These are phyloP conservation scores for Fallopia convolvulus DNA, from an alignment of 148 eudicot species.

Conservation along the genomic window DNA sequence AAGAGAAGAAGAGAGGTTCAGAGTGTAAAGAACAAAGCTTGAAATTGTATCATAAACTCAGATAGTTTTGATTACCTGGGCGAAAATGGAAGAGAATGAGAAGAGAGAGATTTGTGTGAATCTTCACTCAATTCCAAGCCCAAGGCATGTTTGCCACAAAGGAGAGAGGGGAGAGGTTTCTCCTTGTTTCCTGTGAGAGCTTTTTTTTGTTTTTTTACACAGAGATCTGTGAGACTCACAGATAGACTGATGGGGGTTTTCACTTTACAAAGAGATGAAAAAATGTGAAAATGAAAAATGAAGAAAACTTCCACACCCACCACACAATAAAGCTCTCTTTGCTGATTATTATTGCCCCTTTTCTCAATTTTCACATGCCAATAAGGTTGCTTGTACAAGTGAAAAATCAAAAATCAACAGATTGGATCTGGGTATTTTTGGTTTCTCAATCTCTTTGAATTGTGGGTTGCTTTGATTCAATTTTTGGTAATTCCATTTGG, in stretches of 20 bases:
- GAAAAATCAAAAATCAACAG: not conserved
- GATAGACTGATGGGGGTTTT: not conserved
- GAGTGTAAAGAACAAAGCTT: not conserved
- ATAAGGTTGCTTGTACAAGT: not conserved
- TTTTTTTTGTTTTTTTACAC: not conserved
- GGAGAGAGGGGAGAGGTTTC: not conserved
- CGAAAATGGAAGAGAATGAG: not conserved
- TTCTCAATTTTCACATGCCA: constrained; percentile 1
- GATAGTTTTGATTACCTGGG: not conserved
- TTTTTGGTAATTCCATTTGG: no score
- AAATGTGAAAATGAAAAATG: not conserved
- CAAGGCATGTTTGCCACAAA: not conserved
- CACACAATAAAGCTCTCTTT: not conserved
- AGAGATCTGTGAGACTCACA: not conserved
- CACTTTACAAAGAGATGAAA: not conserved
- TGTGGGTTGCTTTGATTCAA: no score
- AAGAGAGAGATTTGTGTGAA: not conserved
- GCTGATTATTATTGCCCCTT: not conserved
- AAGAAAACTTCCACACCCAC: not conserved
- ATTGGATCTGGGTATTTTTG: not conserved
- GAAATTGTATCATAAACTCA: not conserved
- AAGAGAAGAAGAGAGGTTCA: not conserved
- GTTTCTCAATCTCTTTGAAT: not conserved
- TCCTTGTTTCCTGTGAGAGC: not conserved
- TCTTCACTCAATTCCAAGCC: not conserved